Evolutionary conservation across 2,329 filamentous ascomycete genomes (phyloP).

Genomic region (Calonectria pseudoreteaudii): DNA sequence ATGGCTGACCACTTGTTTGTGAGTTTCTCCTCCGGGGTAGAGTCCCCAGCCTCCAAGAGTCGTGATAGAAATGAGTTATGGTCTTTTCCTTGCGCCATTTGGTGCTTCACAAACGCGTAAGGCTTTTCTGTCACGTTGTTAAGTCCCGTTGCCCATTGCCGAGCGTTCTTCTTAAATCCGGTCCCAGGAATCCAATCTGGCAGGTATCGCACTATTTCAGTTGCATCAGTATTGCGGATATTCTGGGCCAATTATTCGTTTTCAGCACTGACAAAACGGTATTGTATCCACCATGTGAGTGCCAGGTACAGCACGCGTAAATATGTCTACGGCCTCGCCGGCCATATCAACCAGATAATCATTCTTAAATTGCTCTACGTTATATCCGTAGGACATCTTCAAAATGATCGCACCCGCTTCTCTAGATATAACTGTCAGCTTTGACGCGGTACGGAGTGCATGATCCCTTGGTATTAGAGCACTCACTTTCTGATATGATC

Average conservation of each 20-base stretch:
- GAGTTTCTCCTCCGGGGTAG: conserved; percentile 20
- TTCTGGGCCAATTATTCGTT: background rate
- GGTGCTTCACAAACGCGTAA: conserved; percentile 32
- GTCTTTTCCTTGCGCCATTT: conserved; percentile 16
- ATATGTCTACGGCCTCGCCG: conserved; percentile 31
- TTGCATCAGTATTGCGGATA: background rate
- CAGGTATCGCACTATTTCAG: conserved; percentile 26
- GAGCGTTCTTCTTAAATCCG: conserved; percentile 26
- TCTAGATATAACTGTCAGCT: background rate
- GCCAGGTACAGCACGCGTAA: conserved; percentile 27
- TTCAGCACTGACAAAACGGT: conserved; percentile 27
- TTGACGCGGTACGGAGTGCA: background rate
- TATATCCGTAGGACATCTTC: conserved; percentile 38
- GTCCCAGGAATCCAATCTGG: conserved; percentile 34
- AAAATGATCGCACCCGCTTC: conserved; percentile 32
- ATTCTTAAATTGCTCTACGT: conserved; percentile 26
- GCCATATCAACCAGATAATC: conserved; percentile 32
- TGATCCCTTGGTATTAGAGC: background rate
- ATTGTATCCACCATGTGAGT: conserved; percentile 34
- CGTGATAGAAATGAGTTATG: conserved; percentile 25
- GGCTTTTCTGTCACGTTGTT: conserved; percentile 23
- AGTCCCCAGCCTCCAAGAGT: conserved; percentile 24
- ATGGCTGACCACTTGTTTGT: conserved; percentile 36
- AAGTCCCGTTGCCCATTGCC: conserved; percentile 21
- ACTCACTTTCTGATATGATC: conserved; percentile 56